phyloP scores from a whole-genome alignment of 257 asterid genomes.

The Leptodermis oblonga region DNA sequence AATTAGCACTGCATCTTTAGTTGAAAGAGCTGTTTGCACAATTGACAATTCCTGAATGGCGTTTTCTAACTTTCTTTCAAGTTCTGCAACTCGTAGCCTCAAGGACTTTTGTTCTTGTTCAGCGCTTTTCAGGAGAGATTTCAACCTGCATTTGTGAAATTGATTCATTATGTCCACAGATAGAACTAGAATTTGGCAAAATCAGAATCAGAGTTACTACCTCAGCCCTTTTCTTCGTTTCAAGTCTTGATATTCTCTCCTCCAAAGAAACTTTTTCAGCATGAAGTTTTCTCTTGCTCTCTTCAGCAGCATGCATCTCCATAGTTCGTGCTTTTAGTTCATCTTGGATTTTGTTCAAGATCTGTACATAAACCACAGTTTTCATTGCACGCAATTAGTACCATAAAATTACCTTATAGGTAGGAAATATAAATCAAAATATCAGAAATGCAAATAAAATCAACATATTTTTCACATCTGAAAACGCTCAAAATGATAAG shows the following conservation, averaged over 20 bases:
- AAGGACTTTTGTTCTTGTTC: constrained; percentile 67
- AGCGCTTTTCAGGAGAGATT: constrained; percentile 41
- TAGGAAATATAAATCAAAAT: neutral
- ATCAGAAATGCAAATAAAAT: no score
- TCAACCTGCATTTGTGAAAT: constrained; percentile 44
- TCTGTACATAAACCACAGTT: constrained; percentile 31
- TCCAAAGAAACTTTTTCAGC: constrained; percentile 65
- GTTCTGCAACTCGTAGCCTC: constrained; percentile 58
- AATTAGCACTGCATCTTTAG: constrained; percentile 59
- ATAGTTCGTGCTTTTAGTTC: constrained; percentile 62
- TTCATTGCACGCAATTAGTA: neutral
- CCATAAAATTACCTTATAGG: neutral
- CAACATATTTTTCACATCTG: neutral
- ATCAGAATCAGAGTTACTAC: constrained; percentile 29
- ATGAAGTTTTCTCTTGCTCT: constrained; percentile 59
- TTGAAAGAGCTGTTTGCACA: constrained; percentile 51
- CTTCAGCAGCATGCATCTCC: constrained; percentile 74
- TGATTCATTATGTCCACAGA: constrained; percentile 9
- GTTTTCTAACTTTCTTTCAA: constrained; percentile 71
- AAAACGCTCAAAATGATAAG: neutral
- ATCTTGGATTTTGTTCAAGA: constrained; percentile 68
- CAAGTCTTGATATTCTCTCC: constrained; percentile 60
- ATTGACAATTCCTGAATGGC: constrained; percentile 41
- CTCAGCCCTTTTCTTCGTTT: constrained; percentile 59
- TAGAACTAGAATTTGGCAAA: constrained; percentile 11